Evolutionary conservation across 148 eudicot genomes (phyloP), one percentile per base, ranked within the genome.

Genomic region (Talinum fruticosum): DNA sequence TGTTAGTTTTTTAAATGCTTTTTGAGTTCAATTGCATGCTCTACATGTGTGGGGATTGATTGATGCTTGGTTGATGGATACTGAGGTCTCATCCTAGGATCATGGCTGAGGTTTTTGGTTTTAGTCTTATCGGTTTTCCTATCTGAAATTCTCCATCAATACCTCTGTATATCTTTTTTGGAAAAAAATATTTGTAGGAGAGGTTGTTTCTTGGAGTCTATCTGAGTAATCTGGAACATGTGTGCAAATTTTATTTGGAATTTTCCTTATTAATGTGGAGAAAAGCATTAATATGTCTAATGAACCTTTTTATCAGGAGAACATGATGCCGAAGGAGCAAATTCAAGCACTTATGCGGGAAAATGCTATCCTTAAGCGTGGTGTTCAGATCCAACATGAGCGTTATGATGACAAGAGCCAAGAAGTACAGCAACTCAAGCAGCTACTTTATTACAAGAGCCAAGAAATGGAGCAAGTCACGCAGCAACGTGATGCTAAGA

Each of bases 371-470:
- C 91, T 94, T 34, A 94, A 92, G 69, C 93, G 94, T 65, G 96
- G 91, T 68, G 96, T 94, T 35, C 81, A 91, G 68, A 94, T 88
- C 53, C 97, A 92, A 76, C 92, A 89, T 71, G 91, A 90, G 75
- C 93, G 98, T 14, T 85, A 72, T 35, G 98, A 95, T 62, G 88
- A 83, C 41, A 87, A 81, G 84, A 82, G 71, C 74, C 90, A 75
- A 47, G 97, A 95, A 87, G 86, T 88, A 72, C 84, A 87, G 72
- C 92, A 89, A 38, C 75, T 95, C 73, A 92, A 88, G 90, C 92
- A 92, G 85, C 80, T 92, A 71, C 72, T 94, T 24, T 78, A 89
- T 79, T 92, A 88, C 97, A 95, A 81, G 96, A 92, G 83, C 98
- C n/a, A n/a, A n/a, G n/a, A n/a, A n/a, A n/a, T n/a, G n/a, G n/a